Percentiles rank a stretch among this genome's conserved stretches.
phyloP scores from a whole-genome alignment of 352 stramenopile genomes.

The Elongisporangium anandrum region DNA sequence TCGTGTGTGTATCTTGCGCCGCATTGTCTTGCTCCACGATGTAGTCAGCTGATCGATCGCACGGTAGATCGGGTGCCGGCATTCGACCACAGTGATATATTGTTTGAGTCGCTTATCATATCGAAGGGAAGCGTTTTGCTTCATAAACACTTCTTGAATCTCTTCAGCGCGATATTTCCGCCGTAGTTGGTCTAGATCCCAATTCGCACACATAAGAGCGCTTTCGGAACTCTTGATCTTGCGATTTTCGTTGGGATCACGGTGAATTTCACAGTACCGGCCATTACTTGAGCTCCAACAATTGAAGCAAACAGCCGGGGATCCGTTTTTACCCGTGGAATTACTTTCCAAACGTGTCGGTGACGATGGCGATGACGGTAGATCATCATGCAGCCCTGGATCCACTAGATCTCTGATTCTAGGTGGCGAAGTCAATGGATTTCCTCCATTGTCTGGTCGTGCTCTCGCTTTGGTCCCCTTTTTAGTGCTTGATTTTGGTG shows the following conservation, averaged over 20 bases:
- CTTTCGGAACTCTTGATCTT: slow-evolving; percentile 60
- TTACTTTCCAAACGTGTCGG: not conserved
- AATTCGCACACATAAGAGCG: slow-evolving; percentile 90
- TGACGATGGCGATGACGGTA: not conserved
- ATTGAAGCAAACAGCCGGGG: slow-evolving; percentile 80
- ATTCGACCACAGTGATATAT: slow-evolving; percentile 88
- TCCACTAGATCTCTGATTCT: slow-evolving; percentile 77
- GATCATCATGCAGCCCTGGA: slow-evolving; percentile 57
- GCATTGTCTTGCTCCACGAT: slow-evolving; percentile 86
- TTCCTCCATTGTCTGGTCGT: slow-evolving; percentile 17
- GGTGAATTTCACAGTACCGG: slow-evolving; percentile 70
- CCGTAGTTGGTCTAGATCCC: slow-evolving; percentile 85
- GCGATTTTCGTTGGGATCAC: slow-evolving; percentile 39
- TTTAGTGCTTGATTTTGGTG: not conserved
- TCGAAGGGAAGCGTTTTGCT: slow-evolving; percentile 78
- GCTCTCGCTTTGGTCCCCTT: slow-evolving; percentile 4
- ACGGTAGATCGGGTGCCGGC: slow-evolving; percentile 91
- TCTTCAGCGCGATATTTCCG: slow-evolving; percentile 87
- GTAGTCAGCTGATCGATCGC: slow-evolving; percentile 38
- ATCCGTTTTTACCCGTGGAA: not conserved
- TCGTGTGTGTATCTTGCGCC: slow-evolving; percentile 77
- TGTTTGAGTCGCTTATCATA: slow-evolving; percentile 85
- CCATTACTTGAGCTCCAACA: slow-evolving; percentile 91
- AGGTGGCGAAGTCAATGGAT: slow-evolving; percentile 23
- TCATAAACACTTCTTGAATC: slow-evolving; percentile 92